Evolutionary conservation across 805 yeast genomes (phyloP), one percentile per base, ranked within the genome.

Genomic region (Blastobotrys terrestris): DNA sequence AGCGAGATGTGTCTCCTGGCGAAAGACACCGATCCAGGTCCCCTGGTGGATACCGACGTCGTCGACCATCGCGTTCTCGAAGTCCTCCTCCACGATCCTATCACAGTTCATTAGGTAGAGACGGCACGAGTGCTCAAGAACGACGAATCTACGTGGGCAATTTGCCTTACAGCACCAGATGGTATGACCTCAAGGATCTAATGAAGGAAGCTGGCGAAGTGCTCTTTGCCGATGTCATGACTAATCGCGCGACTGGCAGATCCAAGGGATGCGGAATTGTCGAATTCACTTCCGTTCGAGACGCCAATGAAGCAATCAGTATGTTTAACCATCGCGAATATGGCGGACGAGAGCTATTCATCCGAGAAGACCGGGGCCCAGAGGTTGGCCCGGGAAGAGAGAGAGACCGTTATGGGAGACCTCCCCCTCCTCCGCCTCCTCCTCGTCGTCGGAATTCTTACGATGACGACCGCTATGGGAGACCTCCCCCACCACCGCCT

Each of bases 161-260:
- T 57, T 58, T 72, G 52, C 56, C 74, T 39, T 72, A 70, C 55
- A 66, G 63, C 43, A 69, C 68, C 45, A 60, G 59, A 31, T 72
- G 75, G 75, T 63, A 60, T 48, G 67, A 73, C 21, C 58, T 71
- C 45, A 67, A 70, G 56, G 72, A 69, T 31, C 66, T 68, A 53
- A 68, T 69, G 71, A 53, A 64, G 39, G 63, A 66, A 57, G 77
- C 77, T 41, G 90, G 90, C 44, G 78, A 75, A 26, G 85, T 90
- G 51, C 76, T 83, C 18, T 78, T 87, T 58, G 95, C 96, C 2
- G 97, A 90, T 67, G 84, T 91, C 50, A 84, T 89, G 45, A 82
- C 84, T 2, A 77, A 80, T 55, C 39, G 39, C 26, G 80, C 84
- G 60, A 95, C 95, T 53, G 85, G 85, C 63, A 84, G 89, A 48